These are phyloP conservation scores for Trichophyton rubrum DNA, from an alignment of 2,329 filamentous ascomycete genomes.

Conservation along the genomic window DNA sequence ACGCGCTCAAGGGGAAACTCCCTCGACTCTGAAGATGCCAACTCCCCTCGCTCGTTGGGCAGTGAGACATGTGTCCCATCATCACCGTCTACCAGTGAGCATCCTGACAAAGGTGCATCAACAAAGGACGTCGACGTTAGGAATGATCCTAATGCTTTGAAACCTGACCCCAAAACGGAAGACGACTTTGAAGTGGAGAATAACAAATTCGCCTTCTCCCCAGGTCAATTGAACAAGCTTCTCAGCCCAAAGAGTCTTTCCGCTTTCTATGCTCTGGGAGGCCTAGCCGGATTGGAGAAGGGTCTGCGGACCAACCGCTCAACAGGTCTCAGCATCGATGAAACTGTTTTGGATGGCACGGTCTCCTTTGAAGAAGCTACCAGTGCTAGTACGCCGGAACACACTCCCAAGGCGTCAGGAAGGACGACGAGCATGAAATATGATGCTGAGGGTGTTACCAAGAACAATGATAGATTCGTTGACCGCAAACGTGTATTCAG, in stretches of 20 bases:
- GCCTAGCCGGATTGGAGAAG: constrained; percentile 58
- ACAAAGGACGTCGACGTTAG: constrained; percentile 40
- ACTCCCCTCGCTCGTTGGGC: constrained; percentile 40
- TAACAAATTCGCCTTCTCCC: constrained; percentile 61
- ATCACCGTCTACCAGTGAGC: constrained; percentile 30
- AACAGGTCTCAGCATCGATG: constrained; percentile 58
- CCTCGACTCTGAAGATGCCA: constrained; percentile 48
- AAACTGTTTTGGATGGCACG: constrained; percentile 49
- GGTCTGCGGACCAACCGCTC: constrained; percentile 55
- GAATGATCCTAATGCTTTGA: constrained; percentile 49
- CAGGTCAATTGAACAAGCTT: constrained; percentile 62
- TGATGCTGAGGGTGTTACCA: constrained; percentile 12
- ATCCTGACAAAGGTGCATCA: constrained; percentile 29
- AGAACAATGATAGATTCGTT: constrained; percentile 32
- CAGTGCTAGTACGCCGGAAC: constrained; percentile 11
- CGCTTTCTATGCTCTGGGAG: constrained; percentile 64
- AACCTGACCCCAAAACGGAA: constrained; percentile 59
- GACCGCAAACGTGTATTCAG: constrained; percentile 61
- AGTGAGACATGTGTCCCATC: constrained; percentile 42
- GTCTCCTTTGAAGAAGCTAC: constrained; percentile 56
- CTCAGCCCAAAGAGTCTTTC: constrained; percentile 66
- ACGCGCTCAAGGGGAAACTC: constrained; percentile 53
- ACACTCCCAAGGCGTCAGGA: constrained; percentile 13
- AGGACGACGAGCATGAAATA: constrained; percentile 12
- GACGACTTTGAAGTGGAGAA: constrained; percentile 53